These are phyloP conservation scores for Solanum habrochaites DNA, from an alignment of 257 asterid species.

Conservation along the genomic window DNA sequence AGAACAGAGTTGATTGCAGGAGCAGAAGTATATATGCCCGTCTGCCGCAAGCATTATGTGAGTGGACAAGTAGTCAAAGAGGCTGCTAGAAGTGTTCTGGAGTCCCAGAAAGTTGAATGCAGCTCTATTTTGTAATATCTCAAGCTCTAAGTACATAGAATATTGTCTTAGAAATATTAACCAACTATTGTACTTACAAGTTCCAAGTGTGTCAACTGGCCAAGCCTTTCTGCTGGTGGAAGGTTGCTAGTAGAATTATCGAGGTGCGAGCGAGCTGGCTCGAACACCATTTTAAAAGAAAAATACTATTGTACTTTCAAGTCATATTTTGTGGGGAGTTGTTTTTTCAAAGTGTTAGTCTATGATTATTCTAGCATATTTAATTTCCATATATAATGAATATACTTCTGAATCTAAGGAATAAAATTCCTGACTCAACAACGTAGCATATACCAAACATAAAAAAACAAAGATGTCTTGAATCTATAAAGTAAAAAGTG, in stretches of 20 bases:
- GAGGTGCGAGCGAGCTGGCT: background rate
- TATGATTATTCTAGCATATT: background rate
- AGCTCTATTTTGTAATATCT: constrained; percentile 6
- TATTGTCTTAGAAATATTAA: background rate
- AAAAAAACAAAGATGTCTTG: background rate
- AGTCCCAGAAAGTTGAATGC: constrained; percentile 29
- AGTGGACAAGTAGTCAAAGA: constrained; percentile 78
- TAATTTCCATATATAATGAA: background rate
- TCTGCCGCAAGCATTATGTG: constrained; percentile 83
- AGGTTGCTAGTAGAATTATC: background rate
- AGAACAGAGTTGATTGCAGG: constrained; percentile 70
- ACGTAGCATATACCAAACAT: background rate
- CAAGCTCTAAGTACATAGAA: background rate
- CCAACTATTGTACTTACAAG: background rate
- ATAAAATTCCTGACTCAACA: background rate
- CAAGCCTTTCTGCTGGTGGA: background rate
- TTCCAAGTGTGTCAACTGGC: background rate
- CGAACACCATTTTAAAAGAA: background rate
- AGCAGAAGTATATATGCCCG: constrained; percentile 92
- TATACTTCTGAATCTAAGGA: background rate
- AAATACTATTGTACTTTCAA: background rate
- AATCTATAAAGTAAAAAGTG: background rate
- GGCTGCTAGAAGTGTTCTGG: constrained; percentile 50
- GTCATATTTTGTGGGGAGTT: background rate
- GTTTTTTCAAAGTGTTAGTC: background rate